Conservation (phyloP, 768 basidiomycete species). For the Serpula lacrymans region DNA sequence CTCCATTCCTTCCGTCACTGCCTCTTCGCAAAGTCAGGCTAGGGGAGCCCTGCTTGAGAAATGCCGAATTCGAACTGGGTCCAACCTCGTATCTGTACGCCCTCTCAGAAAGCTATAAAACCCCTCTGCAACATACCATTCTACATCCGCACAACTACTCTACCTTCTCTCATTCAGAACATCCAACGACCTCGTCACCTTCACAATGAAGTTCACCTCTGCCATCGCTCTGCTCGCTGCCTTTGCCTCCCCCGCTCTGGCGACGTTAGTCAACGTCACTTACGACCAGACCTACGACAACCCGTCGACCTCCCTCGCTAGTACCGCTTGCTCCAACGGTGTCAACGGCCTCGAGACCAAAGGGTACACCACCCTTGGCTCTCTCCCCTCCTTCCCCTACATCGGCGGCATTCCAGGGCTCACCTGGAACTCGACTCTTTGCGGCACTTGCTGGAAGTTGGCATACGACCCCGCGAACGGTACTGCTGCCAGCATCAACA, state of each 20-base stretch:
- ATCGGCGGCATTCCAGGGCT: conserved; percentile 6
- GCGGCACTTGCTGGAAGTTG: conserved; percentile 7
- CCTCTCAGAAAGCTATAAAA: too few relatives aligned
- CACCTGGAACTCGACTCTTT: conserved; percentile 6
- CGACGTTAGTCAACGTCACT: too few relatives aligned
- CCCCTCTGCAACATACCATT: too few relatives aligned
- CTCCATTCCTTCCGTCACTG: too few relatives aligned
- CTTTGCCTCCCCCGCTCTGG: neutral
- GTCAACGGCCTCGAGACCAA: conserved; percentile 13
- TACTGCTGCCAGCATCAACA: neutral
- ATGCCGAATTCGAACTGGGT: too few relatives aligned
- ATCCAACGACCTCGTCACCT: too few relatives aligned
- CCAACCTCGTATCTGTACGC: too few relatives aligned
- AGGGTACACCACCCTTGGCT: conserved; percentile 13
- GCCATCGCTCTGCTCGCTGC: conserved; percentile 7
- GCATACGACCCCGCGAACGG: neutral
- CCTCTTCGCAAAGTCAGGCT: too few relatives aligned
- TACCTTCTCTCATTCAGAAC: too few relatives aligned
- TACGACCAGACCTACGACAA: conserved; percentile 5
- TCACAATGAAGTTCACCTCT: conserved; percentile 4
- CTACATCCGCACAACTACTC: too few relatives aligned
- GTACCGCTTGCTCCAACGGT: conserved; percentile 19
- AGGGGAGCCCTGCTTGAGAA: too few relatives aligned
- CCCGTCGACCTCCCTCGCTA: neutral
- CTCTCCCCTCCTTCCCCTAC: conserved; percentile 9